These are phyloP conservation scores for Carex myosuroides DNA, from an alignment of 176 grass and related monocot species.

Conservation along the genomic window DNA sequence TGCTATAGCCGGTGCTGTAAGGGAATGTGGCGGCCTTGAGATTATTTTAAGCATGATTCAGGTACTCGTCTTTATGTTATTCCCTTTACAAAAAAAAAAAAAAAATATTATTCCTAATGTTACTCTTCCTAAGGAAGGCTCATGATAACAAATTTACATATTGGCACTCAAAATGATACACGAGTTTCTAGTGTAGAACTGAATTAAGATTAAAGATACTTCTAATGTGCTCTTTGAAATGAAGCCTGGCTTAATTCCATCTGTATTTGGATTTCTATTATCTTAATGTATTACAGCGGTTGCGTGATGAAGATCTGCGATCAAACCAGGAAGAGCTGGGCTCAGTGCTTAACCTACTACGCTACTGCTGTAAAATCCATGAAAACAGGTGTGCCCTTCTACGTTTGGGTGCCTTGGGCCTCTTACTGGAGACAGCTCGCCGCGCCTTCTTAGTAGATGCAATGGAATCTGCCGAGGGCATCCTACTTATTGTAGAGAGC, in stretches of 20 bases:
- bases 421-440: constrained; percentile 83
- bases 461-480: constrained; percentile 93
- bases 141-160: neutral
- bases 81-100: neutral
- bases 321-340: constrained; percentile 85
- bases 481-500: constrained; percentile 94
- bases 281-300: constrained; percentile 31
- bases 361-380: constrained; percentile 92
- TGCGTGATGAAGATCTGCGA: constrained; percentile 76
- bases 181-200: neutral
- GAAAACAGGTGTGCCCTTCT: constrained; percentile 88
- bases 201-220: neutral
- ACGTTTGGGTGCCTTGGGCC: constrained; percentile 60
- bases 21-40: constrained; percentile 91
- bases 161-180: neutral
- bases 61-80: constrained; percentile 31
- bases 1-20: constrained; percentile 86
- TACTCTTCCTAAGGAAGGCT: neutral
- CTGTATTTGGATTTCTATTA: neutral
- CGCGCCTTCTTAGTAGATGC: constrained; percentile 87
- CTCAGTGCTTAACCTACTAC: constrained; percentile 83
- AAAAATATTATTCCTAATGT: no score
- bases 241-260: neutral
- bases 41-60: constrained; percentile 98
- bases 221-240: neutral